These are phyloP conservation scores for Pythium aquatile DNA, from an alignment of 352 stramenopile genomes.

Conservation along the genomic window DNA sequence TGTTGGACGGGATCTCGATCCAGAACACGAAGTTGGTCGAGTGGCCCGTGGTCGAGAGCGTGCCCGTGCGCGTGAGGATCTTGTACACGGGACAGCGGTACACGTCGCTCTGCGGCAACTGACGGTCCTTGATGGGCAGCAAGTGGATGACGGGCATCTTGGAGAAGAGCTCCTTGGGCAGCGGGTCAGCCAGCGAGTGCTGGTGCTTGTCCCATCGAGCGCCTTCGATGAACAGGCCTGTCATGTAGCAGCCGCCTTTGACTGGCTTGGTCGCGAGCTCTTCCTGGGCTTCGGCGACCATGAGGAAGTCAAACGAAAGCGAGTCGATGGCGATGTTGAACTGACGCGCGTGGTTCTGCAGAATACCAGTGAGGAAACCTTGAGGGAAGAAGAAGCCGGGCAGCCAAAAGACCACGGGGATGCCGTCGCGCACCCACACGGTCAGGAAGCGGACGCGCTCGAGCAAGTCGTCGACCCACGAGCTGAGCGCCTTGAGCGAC, in stretches of 20 bases:
- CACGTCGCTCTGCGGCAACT: slow-evolving; percentile 73
- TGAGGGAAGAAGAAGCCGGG: slow-evolving; percentile 82
- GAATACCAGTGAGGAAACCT: slow-evolving; percentile 72
- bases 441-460: slow-evolving; percentile 69
- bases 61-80: slow-evolving; percentile 89
- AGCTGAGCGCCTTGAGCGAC: slow-evolving; percentile 86
- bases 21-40: slow-evolving; percentile 95
- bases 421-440: slow-evolving; percentile 54
- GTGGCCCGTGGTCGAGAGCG: slow-evolving; percentile 89
- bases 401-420: slow-evolving; percentile 69
- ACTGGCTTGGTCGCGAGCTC: slow-evolving; percentile 39
- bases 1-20: slow-evolving; percentile 90
- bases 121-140: slow-evolving; percentile 78
- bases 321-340: slow-evolving; percentile 78
- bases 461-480: slow-evolving; percentile 88
- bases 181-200: slow-evolving; percentile 82
- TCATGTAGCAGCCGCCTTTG: slow-evolving; percentile 82
- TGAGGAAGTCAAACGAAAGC: slow-evolving; percentile 64
- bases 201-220: slow-evolving; percentile 73
- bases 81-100: slow-evolving; percentile 96
- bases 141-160: slow-evolving; percentile 90
- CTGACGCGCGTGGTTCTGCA: slow-evolving; percentile 84
- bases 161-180: slow-evolving; percentile 92
- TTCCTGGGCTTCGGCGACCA: slow-evolving; percentile 37
- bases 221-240: slow-evolving; percentile 89